phyloP scores from a whole-genome alignment of 371 early-diverging fungal genomes.

The Saksenaea vasiformis region DNA sequence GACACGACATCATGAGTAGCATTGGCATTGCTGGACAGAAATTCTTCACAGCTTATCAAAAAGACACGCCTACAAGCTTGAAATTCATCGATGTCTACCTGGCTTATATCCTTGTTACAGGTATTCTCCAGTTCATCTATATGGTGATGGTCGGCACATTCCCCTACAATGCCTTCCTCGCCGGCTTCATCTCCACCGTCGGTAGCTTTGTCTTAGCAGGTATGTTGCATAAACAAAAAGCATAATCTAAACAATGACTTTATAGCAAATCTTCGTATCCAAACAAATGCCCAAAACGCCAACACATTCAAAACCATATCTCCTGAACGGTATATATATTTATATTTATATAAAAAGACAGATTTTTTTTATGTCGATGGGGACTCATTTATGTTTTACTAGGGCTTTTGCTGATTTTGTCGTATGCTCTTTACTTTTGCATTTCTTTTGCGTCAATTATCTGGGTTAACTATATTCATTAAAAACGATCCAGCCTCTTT shows the following conservation, averaged over 20 bases:
- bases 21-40: constrained; percentile 22
- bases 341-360: no score
- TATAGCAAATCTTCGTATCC: constrained; percentile 40
- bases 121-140: constrained; percentile 89
- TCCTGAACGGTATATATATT: constrained; percentile 31
- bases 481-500: not conserved
- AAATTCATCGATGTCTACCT: constrained; percentile 93
- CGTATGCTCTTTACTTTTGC: constrained; percentile 49
- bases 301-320: constrained; percentile 19
- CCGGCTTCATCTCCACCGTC: constrained; percentile 91
- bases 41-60: constrained; percentile 46
- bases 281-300: constrained; percentile 24
- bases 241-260: constrained; percentile 8
- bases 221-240: constrained; percentile 21
- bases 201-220: constrained; percentile 95
- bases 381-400: not conserved
- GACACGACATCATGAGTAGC: constrained; percentile 17
- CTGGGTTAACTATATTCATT: constrained; percentile 36
- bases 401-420: constrained; percentile 63
- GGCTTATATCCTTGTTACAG: constrained; percentile 82
- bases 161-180: constrained; percentile 97
- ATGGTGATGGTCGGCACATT: constrained; percentile 83
- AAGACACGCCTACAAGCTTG: constrained; percentile 74
- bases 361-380: not conserved
- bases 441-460: constrained; percentile 59